phyloP scores from a whole-genome alignment of 2,329 filamentous ascomycete genomes.

The Dactylellina parvicollis region DNA sequence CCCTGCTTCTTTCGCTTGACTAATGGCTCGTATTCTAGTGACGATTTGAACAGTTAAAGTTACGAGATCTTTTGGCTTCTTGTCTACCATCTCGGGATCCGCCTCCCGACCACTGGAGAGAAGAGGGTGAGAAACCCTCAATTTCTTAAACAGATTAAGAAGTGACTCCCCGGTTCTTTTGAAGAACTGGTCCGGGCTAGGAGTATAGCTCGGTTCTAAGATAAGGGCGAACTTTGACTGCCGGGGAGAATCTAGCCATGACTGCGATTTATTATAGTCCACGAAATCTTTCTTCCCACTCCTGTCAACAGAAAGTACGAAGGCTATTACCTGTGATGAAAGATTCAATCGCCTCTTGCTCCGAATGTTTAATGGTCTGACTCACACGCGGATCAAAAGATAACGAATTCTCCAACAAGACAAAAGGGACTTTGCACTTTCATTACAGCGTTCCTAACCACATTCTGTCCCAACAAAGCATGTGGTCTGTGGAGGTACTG shows the following conservation, averaged over 20 bases:
- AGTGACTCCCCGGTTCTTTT: conserved; percentile 4
- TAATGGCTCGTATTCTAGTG: background rate
- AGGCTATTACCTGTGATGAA: too few species aligned
- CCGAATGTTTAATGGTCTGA: too few species aligned
- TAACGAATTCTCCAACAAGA: too few species aligned
- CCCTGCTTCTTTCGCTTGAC: background rate
- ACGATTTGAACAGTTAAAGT: conserved; percentile 19
- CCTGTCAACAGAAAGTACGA: background rate
- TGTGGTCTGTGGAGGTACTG: too few species aligned
- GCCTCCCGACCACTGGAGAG: background rate
- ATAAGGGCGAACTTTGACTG: background rate
- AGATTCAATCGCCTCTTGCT: too few species aligned
- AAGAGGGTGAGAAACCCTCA: conserved; percentile 1
- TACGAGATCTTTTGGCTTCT: conserved; percentile 4
- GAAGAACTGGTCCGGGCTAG: background rate
- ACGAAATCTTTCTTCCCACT: conserved; percentile 11
- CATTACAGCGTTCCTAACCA: too few species aligned
- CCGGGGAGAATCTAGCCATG: conserved; percentile 8
- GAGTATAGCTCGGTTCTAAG: background rate
- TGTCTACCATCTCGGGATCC: background rate
- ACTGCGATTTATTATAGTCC: conserved; percentile 1
- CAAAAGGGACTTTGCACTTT: too few species aligned
- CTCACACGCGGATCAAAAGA: too few species aligned
- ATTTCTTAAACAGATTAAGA: conserved; percentile 13
- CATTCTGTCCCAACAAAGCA: too few species aligned